These are phyloP conservation scores for Rhododendron molle DNA, from an alignment of 148 eudicot genomes.

Conservation along the genomic window DNA sequence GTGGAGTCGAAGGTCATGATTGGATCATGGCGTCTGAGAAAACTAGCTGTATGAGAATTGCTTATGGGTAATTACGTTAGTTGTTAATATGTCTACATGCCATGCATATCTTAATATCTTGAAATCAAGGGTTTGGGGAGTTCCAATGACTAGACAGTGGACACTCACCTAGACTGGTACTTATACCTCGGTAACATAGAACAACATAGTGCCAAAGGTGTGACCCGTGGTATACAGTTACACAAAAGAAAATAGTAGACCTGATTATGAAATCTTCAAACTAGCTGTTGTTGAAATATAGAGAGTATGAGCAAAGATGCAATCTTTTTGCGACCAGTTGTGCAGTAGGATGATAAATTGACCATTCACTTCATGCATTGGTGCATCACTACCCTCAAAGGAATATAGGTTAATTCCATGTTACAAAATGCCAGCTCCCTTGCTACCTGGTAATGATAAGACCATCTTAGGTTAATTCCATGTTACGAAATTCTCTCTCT, in stretches of 20 bases:
- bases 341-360: neutral
- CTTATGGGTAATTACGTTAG: neutral
- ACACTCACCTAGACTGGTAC: too few species aligned
- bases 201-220: too few species aligned
- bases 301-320: neutral
- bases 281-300: too few species aligned
- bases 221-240: too few species aligned
- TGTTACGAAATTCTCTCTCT: neutral
- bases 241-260: too few species aligned
- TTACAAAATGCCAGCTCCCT: neutral
- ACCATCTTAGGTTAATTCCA: too few species aligned
- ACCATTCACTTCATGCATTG: neutral
- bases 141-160: too few species aligned
- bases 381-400: neutral
- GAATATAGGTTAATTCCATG: neutral
- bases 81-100: neutral
- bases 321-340: neutral
- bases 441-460: neutral
- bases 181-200: too few species aligned
- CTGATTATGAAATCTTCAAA: too few species aligned
- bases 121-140: too few species aligned
- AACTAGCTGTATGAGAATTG: neutral
- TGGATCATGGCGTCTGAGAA: neutral
- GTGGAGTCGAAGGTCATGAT: slow-evolving; percentile 8
- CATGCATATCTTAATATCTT: too few species aligned